Conservation (phyloP, 257 asterid species). For the Pogostemon cablin region DNA sequence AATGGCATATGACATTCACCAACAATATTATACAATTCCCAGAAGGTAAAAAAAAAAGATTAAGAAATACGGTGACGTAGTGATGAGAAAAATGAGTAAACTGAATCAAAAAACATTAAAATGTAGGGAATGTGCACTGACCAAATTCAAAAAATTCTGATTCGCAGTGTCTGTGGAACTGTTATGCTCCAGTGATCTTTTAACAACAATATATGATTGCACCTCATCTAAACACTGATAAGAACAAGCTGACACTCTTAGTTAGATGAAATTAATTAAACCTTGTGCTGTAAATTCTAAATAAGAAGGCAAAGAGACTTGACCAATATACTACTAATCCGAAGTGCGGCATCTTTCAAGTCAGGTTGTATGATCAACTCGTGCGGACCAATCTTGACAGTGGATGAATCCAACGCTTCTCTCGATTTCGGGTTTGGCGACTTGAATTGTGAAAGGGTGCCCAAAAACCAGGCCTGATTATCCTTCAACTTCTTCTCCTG, state of each 20-base stretch:
- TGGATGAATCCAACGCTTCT: slow-evolving; percentile 69
- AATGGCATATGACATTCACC: neutral
- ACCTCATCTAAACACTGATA: slow-evolving; percentile 90
- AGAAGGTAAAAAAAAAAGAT: slow-evolving; percentile 6
- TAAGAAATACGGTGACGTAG: neutral
- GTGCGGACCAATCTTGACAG: slow-evolving; percentile 61
- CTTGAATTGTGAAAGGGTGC: slow-evolving; percentile 59
- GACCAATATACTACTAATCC: slow-evolving; percentile 76
- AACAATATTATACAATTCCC: slow-evolving; percentile 6
- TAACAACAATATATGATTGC: slow-evolving; percentile 79
- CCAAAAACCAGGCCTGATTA: slow-evolving; percentile 75
- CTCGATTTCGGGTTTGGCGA: slow-evolving; percentile 68
- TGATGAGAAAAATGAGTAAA: neutral
- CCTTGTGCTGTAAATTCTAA: neutral
- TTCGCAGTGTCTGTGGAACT: slow-evolving; percentile 36
- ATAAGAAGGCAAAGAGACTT: neutral
- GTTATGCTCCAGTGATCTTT: slow-evolving; percentile 59
- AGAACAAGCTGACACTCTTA: slow-evolving; percentile 9
- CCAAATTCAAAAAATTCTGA: slow-evolving; percentile 60
- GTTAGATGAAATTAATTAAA: neutral
- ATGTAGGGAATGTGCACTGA: slow-evolving; percentile 42
- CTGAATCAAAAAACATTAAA: slow-evolving; percentile 7
- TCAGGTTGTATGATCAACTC: slow-evolving; percentile 59
- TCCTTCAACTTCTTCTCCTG: slow-evolving; percentile 81
- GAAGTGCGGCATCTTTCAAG: slow-evolving; percentile 66